Evolutionary conservation across 2,329 filamentous ascomycete genomes (phyloP).

Genomic region (Ascochyta koolunga): DNA sequence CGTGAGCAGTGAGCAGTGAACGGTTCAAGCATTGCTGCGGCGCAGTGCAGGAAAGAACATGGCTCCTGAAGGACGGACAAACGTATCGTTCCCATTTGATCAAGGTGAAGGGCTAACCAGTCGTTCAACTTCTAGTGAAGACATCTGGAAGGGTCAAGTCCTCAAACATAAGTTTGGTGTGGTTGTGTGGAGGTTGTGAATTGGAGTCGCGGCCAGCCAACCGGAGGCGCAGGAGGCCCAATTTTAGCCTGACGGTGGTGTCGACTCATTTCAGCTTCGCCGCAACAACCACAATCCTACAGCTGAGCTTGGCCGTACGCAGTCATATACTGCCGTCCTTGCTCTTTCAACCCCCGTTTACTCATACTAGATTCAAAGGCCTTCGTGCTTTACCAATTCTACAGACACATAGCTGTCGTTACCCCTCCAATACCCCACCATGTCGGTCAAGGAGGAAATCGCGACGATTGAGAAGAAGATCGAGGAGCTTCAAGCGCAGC

Average conservation of each 20-base stretch:
- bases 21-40: constrained; percentile 7
- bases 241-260: constrained; percentile 15
- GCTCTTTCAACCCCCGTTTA: background rate
- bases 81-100: too few relatives aligned
- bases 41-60: background rate
- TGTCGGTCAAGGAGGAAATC: constrained; percentile 41
- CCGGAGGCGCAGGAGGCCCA: constrained; percentile 18
- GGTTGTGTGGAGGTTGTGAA: background rate
- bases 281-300: constrained; percentile 10
- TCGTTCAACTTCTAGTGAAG: too few relatives aligned
- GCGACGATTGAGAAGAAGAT: constrained; percentile 42
- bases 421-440: constrained; percentile 37
- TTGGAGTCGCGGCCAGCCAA: constrained; percentile 4
- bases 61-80: background rate
- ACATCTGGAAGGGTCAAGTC: too few relatives aligned
- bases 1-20: constrained; percentile 1
- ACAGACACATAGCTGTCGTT: constrained; percentile 18
- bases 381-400: background rate
- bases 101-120: too few relatives aligned
- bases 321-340: constrained; percentile 6
- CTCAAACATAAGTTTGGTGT: too few relatives aligned
- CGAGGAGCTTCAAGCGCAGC: constrained; percentile 35
- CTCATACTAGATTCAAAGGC: background rate
- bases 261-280: constrained; percentile 19
- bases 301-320: constrained; percentile 10